Evolutionary conservation across 164 flowering plant genomes (phyloP), one percentile per base, ranked within the genome.

Genomic region (Vitis riparia): DNA sequence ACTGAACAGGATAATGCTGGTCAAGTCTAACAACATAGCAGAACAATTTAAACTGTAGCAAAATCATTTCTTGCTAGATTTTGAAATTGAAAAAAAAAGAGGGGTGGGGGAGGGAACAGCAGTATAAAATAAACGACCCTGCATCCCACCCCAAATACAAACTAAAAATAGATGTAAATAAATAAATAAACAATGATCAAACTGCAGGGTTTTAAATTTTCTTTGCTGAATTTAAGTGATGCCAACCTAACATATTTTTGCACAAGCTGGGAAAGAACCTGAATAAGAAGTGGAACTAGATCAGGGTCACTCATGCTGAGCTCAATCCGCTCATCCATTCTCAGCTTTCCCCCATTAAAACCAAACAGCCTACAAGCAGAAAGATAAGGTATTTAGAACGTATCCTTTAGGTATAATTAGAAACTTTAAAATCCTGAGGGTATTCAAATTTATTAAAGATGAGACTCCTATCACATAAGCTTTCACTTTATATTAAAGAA

Each of bases 281-380:
- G 99, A 74, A 95, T 69, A 73, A 95, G 77, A 70, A 95, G 97
- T 56, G 99, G 99, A 66, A 95, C 95, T 56, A 95, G 82, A 81
- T 95, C 99, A 71, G 88, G 87, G 75, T 95, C 97, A 76, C 95
- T 92, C 99, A 95, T 93, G 84, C 99, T 86, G 55, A 95, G 83
- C 73, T 93, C 89, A 68, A 95, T 79, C 69, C 94, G 78, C 79
- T 93, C 94, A 84, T 93, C 99, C 96, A 95, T 93, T 76, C 89
- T 82, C 87, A 95, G 79, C 81, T 86, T 95, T 19, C 96, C 93
- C 0, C 86, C 94, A 86, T 90, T 88, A 73, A 77, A 91, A 47
- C 90, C 93, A 79, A 92, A 85, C 63, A 95, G 82, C 92, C 99
- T 94, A 76, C 61, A 88, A 60, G 19, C 23, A 63, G 0, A 65